Evolutionary conservation across 495 filamentous ascomycete genomes (phyloP), one percentile per base, ranked within the genome.

Genomic region (Penicillium dipodomyicola): DNA sequence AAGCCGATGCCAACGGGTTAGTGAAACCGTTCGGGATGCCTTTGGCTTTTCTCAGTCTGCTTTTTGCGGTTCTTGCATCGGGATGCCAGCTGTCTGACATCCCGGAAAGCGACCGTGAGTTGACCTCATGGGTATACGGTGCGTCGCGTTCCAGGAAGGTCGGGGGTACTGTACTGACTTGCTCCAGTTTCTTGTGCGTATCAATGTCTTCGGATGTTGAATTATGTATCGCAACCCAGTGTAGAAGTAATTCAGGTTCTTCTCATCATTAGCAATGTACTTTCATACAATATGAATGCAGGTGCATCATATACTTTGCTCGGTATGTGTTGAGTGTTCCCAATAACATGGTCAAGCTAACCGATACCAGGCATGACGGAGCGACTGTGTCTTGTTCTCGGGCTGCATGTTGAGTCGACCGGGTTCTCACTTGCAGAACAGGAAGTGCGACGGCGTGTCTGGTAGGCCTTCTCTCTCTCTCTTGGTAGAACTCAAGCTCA

Each of bases 11-110:
- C 20, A 68, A 73, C 58, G 70, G 71, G 14, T 44, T 69, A 56
- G 64, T 76, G 23, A 72, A 71, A 42, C 77, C 77, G 17, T 79
- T 75, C 54, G 77, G 75, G 42, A 72, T 77, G 68, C 69, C 62
- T 54, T 50, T 80, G 49, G 49, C 67, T 32, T 77, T 70, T 52
- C 65, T 71, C 53, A 73, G 69, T 53, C 62, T 77, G 49, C 69
- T 92, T 8, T 93, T 95, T 70, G 89, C 88, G 20, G 85, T 90
- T 6, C 78, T 95, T 41, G 90, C 88, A 0, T 89, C 89, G 33
- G 89, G 89, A 9, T 88, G 85, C 19, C 90, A 95, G 69, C 87
- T 88, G 61, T 88, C 88, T 15, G 83, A 86, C 61, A 76, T 86
- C 6, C 81, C 88, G 5, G 72, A 74, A 29, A 78, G 73, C 43